Evolutionary conservation across 2,329 filamentous ascomycete genomes (phyloP).

Genomic region (Pestalotiopsis sp.): DNA sequence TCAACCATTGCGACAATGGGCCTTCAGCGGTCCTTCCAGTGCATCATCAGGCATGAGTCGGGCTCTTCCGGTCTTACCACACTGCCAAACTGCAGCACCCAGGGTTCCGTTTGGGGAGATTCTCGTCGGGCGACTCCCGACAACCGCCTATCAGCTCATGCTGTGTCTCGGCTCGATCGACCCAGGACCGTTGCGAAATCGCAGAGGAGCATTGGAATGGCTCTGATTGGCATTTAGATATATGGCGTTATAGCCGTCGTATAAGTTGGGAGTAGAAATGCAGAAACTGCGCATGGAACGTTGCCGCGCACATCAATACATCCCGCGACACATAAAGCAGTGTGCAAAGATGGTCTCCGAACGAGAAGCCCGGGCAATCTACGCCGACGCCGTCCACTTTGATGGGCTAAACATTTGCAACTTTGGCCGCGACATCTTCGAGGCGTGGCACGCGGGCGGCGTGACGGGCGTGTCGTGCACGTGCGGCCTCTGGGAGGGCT

Average conservation of each 20-base stretch:
- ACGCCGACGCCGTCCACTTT: conserved; percentile 39
- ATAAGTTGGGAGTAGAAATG: background rate
- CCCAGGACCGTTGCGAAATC: background rate
- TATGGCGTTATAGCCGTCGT: background rate
- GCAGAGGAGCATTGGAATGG: background rate
- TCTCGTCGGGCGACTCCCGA: background rate
- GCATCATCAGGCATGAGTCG: background rate
- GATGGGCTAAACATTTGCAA: conserved; percentile 44
- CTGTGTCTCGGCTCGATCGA: background rate
- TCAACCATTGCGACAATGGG: background rate
- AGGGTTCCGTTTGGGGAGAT: background rate
- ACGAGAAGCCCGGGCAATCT: conserved; percentile 37
- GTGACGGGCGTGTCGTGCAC: conserved; percentile 44
- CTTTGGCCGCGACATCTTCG: conserved; percentile 40
- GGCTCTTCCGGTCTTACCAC: background rate
- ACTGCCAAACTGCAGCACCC: background rate
- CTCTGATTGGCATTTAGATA: background rate
- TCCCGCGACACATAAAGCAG: background rate
- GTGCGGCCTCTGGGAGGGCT: conserved; percentile 41
- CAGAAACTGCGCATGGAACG: background rate
- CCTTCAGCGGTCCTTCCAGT: background rate
- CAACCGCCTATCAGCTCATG: background rate
- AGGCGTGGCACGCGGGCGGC: conserved; percentile 39
- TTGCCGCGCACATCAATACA: background rate
- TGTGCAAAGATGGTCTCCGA: conserved; percentile 36